Percentiles rank a stretch among this genome's conserved stretches.
Evolutionary conservation across 331 rosid species (phyloP).

Genomic region (Cucumis variabilis): DNA sequence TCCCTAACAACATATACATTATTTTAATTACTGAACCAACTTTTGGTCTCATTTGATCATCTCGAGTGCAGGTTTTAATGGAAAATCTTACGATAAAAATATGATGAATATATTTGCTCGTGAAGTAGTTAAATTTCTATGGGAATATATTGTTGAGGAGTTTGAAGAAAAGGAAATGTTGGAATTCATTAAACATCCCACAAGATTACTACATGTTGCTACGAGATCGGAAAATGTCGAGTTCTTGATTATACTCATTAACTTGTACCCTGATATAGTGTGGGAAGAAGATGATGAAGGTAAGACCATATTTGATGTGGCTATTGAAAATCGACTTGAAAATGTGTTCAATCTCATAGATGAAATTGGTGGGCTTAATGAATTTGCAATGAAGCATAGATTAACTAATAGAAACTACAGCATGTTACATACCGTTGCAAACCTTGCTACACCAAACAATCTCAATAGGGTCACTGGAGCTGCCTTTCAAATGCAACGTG

Average conservation of each 20-base stretch:
- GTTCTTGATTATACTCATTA: conserved; percentile 46
- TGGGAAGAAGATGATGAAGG: conserved; percentile 52
- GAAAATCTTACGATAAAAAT: not conserved
- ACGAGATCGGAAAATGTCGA: conserved; percentile 46
- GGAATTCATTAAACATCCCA: conserved; percentile 30
- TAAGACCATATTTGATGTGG: conserved; percentile 49
- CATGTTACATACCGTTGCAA: conserved; percentile 1
- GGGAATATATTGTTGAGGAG: conserved; percentile 20
- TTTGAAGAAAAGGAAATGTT: conserved; percentile 30
- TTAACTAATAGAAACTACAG: not conserved
- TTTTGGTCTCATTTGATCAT: not conserved
- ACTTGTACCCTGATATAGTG: conserved; percentile 42
- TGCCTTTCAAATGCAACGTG: conserved; percentile 31
- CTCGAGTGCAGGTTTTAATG: not conserved
- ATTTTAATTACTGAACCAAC: no score
- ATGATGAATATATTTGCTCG: conserved; percentile 19
- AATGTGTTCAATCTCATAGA: conserved; percentile 14
- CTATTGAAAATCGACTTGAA: not conserved
- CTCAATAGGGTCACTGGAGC: conserved; percentile 28
- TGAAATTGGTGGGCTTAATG: not conserved
- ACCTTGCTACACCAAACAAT: not conserved
- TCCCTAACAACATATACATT: no score
- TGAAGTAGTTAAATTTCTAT: conserved; percentile 30
- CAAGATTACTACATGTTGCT: conserved; percentile 39
- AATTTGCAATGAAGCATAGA: not conserved